Percentiles rank a stretch among this genome's conserved stretches.
These are phyloP conservation scores for Xenoacremonium recifei DNA, from an alignment of 2,329 filamentous ascomycete genomes.

Conservation along the genomic window DNA sequence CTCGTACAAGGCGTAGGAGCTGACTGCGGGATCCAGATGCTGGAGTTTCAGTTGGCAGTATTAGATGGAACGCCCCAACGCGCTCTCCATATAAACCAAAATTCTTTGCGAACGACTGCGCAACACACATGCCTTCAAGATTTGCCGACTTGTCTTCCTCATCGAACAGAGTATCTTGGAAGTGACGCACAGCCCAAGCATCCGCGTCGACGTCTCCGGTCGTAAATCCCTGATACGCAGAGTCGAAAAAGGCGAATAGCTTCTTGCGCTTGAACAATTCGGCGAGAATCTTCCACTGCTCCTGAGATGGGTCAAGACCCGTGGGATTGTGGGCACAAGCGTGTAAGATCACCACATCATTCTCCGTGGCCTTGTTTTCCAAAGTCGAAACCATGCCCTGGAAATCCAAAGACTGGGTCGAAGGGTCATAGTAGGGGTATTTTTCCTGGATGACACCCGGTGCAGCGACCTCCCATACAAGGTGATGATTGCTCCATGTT, in stretches of 20 bases:
- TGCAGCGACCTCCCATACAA: slow-evolving; percentile 27
- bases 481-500: slow-evolving; percentile 48
- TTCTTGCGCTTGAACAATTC: slow-evolving; percentile 26
- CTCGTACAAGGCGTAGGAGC: slow-evolving; percentile 15
- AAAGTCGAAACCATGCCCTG: slow-evolving; percentile 26
- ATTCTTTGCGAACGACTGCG: slow-evolving; percentile 37
- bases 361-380: slow-evolving; percentile 17
- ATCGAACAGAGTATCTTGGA: slow-evolving; percentile 4
- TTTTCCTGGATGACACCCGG: slow-evolving; percentile 14
- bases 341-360: slow-evolving; percentile 36
- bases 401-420: slow-evolving; percentile 27
- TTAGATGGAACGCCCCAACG: slow-evolving; percentile 24
- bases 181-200: slow-evolving; percentile 33
- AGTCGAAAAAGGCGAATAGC: slow-evolving; percentile 36
- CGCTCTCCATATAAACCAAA: slow-evolving; percentile 37
- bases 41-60: background rate
- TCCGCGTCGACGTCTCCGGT: slow-evolving; percentile 32
- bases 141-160: slow-evolving; percentile 7
- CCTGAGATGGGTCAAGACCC: slow-evolving; percentile 31
- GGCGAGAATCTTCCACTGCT: slow-evolving; percentile 33
- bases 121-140: slow-evolving; percentile 24
- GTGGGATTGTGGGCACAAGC: slow-evolving; percentile 40
- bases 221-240: slow-evolving; percentile 38
- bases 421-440: slow-evolving; percentile 32
- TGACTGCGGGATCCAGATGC: background rate